Conservation (phyloP, 495 filamentous ascomycete genomes). For the Trichoderma parareesei region DNA sequence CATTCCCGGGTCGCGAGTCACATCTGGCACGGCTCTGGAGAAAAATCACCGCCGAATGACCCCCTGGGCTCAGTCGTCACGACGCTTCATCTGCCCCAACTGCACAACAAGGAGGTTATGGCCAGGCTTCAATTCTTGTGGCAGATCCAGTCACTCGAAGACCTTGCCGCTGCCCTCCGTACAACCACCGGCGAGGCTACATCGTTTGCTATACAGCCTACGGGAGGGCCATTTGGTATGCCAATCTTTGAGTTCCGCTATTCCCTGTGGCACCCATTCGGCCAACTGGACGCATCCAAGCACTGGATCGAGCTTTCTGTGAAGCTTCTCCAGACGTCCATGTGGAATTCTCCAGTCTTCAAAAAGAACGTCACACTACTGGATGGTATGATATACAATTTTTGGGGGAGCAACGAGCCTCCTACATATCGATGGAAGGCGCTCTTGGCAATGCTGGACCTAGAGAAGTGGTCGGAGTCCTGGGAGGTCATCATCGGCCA, state of each 20-base stretch:
- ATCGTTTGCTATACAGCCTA: neutral
- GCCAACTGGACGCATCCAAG: neutral
- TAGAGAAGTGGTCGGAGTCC: neutral
- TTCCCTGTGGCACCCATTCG: neutral
- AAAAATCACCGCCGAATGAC: neutral
- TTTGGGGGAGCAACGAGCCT: neutral
- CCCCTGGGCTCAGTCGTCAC: neutral
- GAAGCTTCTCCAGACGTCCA: neutral
- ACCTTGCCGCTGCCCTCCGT: neutral
- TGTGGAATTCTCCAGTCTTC: neutral
- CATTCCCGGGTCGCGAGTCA: neutral
- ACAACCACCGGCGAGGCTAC: neutral
- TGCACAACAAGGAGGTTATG: neutral
- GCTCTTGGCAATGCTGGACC: neutral
- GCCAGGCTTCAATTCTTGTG: neutral
- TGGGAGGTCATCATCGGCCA: neutral
- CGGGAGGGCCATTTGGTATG: neutral
- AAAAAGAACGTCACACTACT: neutral
- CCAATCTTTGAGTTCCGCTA: neutral
- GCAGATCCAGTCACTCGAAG: neutral
- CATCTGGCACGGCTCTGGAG: neutral
- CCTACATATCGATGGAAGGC: neutral
- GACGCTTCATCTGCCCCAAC: neutral
- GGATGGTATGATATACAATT: neutral
- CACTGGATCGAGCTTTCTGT: neutral